Percentiles rank a stretch among this genome's conserved stretches.
These are phyloP conservation scores for Narthecium ossifragum DNA, from an alignment of 106 monocot genomes.

Conservation along the genomic window DNA sequence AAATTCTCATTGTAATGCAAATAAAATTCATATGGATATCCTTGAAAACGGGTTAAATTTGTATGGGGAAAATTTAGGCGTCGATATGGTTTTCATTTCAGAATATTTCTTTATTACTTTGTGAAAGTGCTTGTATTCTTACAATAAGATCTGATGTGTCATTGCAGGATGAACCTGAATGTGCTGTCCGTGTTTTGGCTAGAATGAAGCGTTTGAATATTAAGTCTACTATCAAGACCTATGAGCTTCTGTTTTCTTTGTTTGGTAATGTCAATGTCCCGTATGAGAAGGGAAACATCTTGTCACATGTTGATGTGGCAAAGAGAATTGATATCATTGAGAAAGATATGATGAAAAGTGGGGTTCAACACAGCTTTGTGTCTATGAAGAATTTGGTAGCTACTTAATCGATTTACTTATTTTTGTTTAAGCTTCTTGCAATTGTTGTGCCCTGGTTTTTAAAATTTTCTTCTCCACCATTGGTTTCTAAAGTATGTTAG, in stretches of 20 bases:
- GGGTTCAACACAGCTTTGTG: constrained; percentile 55
- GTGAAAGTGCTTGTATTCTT: neutral
- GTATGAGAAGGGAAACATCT: constrained; percentile 62
- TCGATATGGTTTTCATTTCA: no score
- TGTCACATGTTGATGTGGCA: constrained; percentile 56
- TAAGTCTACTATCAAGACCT: constrained; percentile 57
- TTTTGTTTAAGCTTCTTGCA: neutral
- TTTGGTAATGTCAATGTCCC: constrained; percentile 79
- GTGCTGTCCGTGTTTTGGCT: constrained; percentile 54
- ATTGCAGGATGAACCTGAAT: constrained; percentile 79
- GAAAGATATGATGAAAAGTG: constrained; percentile 64
- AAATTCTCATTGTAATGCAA: no score
- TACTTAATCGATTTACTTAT: no score
- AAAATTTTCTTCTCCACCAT: no score
- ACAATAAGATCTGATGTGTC: neutral
- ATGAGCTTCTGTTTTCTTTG: constrained; percentile 66
- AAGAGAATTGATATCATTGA: constrained; percentile 64
- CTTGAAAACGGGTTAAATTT: no score
- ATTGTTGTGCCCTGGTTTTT: no score
- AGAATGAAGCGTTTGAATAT: constrained; percentile 58
- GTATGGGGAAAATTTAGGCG: no score
- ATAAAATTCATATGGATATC: no score
- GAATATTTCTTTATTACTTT: neutral
- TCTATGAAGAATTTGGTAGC: constrained; percentile 80
- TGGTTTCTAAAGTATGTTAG: no score